Conservation (phyloP, 345 rosid species). For the Punica granatum region DNA sequence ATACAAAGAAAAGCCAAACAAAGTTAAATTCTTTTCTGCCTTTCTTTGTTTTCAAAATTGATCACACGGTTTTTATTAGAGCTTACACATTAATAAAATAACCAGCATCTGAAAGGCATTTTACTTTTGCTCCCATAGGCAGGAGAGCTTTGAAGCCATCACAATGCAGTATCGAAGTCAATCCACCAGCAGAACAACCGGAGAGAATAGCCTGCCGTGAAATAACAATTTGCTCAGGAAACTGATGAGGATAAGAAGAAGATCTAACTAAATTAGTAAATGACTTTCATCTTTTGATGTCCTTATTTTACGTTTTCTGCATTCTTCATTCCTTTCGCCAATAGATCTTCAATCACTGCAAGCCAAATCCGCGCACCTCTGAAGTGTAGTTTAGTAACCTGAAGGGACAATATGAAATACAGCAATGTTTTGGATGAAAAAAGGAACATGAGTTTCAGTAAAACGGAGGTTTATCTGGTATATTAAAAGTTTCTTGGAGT, state of each 20-base stretch:
- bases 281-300: background rate
- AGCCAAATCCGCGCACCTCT: conserved; percentile 89
- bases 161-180: conserved; percentile 85
- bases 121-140: conserved; percentile 69
- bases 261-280: too few species aligned
- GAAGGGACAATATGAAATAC: conserved; percentile 7
- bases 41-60: conserved; percentile 7
- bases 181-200: conserved; percentile 98
- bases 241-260: too few species aligned
- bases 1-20: too few species aligned
- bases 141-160: conserved; percentile 77
- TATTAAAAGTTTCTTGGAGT: background rate
- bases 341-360: conserved; percentile 70
- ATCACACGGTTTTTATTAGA: conserved; percentile 7
- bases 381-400: conserved; percentile 89
- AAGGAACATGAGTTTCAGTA: background rate
- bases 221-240: background rate
- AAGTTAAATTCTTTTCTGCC: background rate
- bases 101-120: conserved; percentile 97
- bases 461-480: background rate
- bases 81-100: conserved; percentile 85
- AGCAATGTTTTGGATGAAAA: background rate
- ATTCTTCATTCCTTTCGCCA: conserved; percentile 73
- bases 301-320: conserved; percentile 50
- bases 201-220: conserved; percentile 69